Conservation (phyloP, 2,329 filamentous ascomycete genomes). For the Alternaria consortialis region DNA sequence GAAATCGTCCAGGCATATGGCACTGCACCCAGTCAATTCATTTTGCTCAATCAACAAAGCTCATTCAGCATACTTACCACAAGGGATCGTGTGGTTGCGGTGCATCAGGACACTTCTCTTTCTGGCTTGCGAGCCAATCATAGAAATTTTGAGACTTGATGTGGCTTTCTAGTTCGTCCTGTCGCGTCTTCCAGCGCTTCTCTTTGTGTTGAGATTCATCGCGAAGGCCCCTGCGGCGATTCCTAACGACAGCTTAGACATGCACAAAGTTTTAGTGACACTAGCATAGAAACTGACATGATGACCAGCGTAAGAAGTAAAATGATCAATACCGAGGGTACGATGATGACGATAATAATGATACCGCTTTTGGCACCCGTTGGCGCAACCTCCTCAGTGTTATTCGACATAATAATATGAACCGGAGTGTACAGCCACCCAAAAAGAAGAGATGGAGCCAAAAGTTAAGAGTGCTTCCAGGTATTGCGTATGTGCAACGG, state of each 20-base stretch:
- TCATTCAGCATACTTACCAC: slow-evolving; percentile 28
- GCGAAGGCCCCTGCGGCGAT: slow-evolving; percentile 32
- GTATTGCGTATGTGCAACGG: slow-evolving; percentile 10
- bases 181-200: slow-evolving; percentile 37
- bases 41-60: neutral
- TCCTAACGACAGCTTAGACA: slow-evolving; percentile 21
- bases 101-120: slow-evolving; percentile 28
- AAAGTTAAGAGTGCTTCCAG: neutral
- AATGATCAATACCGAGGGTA: slow-evolving; percentile 45
- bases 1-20: slow-evolving; percentile 51
- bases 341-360: slow-evolving; percentile 41
- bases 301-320: slow-evolving; percentile 41
- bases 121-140: slow-evolving; percentile 44
- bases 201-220: slow-evolving; percentile 28
- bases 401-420: slow-evolving; percentile 23
- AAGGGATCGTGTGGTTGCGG: slow-evolving; percentile 31
- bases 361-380: slow-evolving; percentile 20
- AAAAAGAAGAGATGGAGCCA: neutral
- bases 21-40: slow-evolving; percentile 31
- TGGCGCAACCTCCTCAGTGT: slow-evolving; percentile 13
- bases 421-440: neutral
- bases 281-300: slow-evolving; percentile 32
- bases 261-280: neutral
- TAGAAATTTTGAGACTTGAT: slow-evolving; percentile 45
- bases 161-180: slow-evolving; percentile 39